Conservation (phyloP, 2,329 filamentous ascomycete genomes). For the Hymenoscyphus infarciens region DNA sequence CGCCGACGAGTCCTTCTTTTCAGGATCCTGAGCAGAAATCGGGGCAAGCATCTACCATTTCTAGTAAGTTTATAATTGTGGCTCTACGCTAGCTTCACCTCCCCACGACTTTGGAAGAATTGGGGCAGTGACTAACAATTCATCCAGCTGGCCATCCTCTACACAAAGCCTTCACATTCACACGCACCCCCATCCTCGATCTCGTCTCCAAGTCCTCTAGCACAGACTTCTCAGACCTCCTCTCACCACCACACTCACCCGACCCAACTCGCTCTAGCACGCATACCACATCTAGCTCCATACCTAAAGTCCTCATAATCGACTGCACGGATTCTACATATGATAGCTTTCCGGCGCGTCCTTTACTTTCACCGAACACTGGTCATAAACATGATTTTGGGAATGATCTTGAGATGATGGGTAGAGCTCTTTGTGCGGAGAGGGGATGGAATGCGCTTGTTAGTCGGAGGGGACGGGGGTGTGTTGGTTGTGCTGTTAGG, state of each 20-base stretch:
- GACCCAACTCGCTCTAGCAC: constrained; percentile 30
- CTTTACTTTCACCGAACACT: constrained; percentile 29
- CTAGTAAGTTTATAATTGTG: constrained; percentile 11
- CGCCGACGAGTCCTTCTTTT: constrained; percentile 56
- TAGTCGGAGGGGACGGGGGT: constrained; percentile 63
- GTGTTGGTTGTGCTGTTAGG: constrained; percentile 69
- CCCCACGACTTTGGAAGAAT: background rate
- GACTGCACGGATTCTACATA: constrained; percentile 48
- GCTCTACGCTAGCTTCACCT: background rate
- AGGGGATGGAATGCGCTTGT: constrained; percentile 72
- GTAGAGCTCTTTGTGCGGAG: constrained; percentile 69
- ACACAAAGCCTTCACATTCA: constrained; percentile 60
- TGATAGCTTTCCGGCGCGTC: constrained; percentile 12
- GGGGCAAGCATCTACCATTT: constrained; percentile 1
- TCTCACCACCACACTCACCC: constrained; percentile 30
- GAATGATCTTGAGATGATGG: constrained; percentile 66
- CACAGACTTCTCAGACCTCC: constrained; percentile 24
- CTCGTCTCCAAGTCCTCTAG: constrained; percentile 40
- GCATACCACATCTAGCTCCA: constrained; percentile 36
- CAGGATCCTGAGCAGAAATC: constrained; percentile 44
- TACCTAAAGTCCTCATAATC: constrained; percentile 51
- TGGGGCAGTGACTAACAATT: constrained; percentile 4
- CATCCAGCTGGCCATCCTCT: constrained; percentile 52
- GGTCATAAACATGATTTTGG: constrained; percentile 34
- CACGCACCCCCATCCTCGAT: constrained; percentile 55